phyloP scores from a whole-genome alignment of 169 alveolate genomes.

The Eimeria necatrix region DNA sequence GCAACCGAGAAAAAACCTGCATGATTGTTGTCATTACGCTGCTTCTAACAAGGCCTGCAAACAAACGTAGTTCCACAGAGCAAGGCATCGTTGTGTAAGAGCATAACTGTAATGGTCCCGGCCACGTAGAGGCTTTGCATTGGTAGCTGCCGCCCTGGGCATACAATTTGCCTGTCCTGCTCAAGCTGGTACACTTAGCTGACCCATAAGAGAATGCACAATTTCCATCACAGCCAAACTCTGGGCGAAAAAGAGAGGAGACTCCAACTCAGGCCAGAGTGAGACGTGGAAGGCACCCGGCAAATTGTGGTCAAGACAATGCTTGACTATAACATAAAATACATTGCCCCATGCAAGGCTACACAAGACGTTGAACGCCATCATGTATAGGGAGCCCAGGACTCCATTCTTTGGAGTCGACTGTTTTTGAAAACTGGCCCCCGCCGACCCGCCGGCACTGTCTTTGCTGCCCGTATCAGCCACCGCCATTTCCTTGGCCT shows the following conservation, averaged over 20 bases:
- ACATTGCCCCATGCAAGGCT: slow-evolving; percentile 68
- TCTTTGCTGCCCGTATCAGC: background rate
- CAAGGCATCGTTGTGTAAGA: too few species aligned
- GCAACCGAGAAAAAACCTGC: slow-evolving; percentile 75
- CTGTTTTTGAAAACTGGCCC: background rate
- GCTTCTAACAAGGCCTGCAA: slow-evolving; percentile 65
- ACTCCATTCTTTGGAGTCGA: background rate
- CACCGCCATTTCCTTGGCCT: slow-evolving; percentile 1
- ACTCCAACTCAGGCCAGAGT: slow-evolving; percentile 49
- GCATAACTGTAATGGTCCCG: too few species aligned
- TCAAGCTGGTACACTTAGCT: background rate
- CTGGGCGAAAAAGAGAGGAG: slow-evolving; percentile 73
- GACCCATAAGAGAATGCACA: slow-evolving; percentile 50
- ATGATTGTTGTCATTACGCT: slow-evolving; percentile 68
- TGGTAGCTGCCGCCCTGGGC: too few species aligned
- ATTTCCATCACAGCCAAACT: slow-evolving; percentile 66
- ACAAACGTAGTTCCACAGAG: background rate
- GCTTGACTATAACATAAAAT: background rate
- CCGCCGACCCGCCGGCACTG: background rate
- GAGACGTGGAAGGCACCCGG: slow-evolving; percentile 38
- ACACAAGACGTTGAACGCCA: slow-evolving; percentile 47
- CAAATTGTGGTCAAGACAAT: background rate
- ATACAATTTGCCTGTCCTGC: too few species aligned
- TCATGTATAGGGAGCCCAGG: slow-evolving; percentile 28
- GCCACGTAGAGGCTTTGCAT: too few species aligned